Base-by-base conservation (phyloP, 108 stramenopile genomes). In the Fragilaria radians region DNA sequence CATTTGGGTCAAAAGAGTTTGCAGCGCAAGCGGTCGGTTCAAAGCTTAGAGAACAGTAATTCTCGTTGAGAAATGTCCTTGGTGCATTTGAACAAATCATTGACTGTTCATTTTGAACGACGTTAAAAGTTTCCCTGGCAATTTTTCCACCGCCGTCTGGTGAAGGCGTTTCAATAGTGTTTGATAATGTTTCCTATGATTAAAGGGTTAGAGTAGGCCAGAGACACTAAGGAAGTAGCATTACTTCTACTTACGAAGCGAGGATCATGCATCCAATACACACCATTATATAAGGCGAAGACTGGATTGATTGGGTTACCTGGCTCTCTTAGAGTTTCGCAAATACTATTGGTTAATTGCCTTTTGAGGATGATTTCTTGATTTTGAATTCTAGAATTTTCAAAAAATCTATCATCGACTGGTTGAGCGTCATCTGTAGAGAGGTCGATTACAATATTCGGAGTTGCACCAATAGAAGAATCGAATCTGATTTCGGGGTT, bases 1-100 rank as follows among this genome's bases (percentile, higher is more conserved):
- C 11, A 25, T 26, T 18, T 4, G 52, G 11, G 3, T 26, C 26
- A 1, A 52, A 52, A 18, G 26, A 18, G 3, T 52, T 26, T 3
- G 52, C 22, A 23, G 17, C 59, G 36, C 82, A 83, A n/a, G 78
- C 74, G 24, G 28, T 65, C 1, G 36, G 4, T 18, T 24, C 11
- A 21, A 46, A 52, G 7, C 69, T 70, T 27, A 79, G 24, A 22
- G 46, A 33, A 62, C 83, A 84, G 17, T 33, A n/a, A 27, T 78
- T 62, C 59, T 84, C 83, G 50, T 84, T 84, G 32, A 80, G 46
- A 46, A 77, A 84, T 21, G 63, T 80, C 29, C 66, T 59, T 24
- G 66, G 67, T 26, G 62, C 68, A 52, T 78, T 80, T 17, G 67
- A 54, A 67, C 83, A 84, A 7, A 31, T 55, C 1, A 59, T 14